phyloP scores from a whole-genome alignment of 306 rosid genomes.

The Astragalus membranaceus region DNA sequence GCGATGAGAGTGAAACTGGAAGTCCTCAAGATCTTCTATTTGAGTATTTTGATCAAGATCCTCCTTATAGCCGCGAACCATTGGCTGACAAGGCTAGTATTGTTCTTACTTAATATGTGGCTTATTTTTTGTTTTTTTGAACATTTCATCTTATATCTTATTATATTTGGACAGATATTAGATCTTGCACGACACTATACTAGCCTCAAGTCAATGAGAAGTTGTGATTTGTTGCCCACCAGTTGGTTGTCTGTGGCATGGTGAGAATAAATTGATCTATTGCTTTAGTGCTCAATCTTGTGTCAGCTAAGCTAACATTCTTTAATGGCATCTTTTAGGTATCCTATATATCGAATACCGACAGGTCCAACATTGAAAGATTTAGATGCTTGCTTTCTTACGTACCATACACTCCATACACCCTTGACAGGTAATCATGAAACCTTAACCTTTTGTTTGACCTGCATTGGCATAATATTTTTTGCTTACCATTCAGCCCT shows the following conservation, averaged over 20 bases:
- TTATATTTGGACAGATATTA: constrained; percentile 48
- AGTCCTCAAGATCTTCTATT: constrained; percentile 50
- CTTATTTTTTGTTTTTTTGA: constrained; percentile 11
- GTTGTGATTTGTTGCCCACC: constrained; percentile 71
- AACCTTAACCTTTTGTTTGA: constrained; percentile 8
- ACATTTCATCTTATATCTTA: constrained; percentile 18
- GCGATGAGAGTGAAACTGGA: constrained; percentile 64
- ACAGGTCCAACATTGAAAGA: constrained; percentile 83
- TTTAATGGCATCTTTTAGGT: constrained; percentile 51
- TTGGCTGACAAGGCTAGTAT: constrained; percentile 69
- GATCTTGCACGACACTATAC: constrained; percentile 66
- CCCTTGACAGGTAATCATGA: constrained; percentile 57
- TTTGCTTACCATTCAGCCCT: background rate
- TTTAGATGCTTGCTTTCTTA: constrained; percentile 84
- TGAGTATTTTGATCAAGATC: constrained; percentile 70
- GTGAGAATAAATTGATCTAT: constrained; percentile 34
- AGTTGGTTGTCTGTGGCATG: constrained; percentile 98
- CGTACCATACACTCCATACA: constrained; percentile 76
- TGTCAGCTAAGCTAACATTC: constrained; percentile 21
- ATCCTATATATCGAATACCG: constrained; percentile 92
- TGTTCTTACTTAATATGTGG: constrained; percentile 6
- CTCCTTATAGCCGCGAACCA: constrained; percentile 83
- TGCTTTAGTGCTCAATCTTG: constrained; percentile 4
- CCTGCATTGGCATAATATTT: constrained; percentile 1
- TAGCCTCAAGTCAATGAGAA: constrained; percentile 63